A percentile compares a stretch with the other conserved stretches of the same genome.
Evolutionary conservation across 2,329 filamentous ascomycete species (phyloP).

Genomic region (Orbilia quercus): DNA sequence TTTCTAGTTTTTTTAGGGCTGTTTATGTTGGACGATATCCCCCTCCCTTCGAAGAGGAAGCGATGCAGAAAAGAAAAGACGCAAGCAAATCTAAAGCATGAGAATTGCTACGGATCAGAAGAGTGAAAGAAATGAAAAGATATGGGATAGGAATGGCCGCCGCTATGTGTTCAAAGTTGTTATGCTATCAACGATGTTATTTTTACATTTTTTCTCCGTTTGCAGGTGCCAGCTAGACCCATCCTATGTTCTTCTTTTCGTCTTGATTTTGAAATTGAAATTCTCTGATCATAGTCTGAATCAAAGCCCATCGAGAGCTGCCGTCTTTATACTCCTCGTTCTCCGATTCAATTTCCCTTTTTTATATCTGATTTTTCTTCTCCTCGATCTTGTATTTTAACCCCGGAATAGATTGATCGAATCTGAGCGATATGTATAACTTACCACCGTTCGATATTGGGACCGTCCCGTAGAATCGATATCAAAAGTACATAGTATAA

Average conservation of each 20-base stretch:
- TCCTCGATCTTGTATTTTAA: slow-evolving; percentile 26
- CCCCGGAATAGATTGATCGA: slow-evolving; percentile 18
- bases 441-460: no score
- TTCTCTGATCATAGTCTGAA: background rate
- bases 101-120: background rate
- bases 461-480: no score
- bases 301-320: no score
- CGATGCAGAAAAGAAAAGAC: background rate
- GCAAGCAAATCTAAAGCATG: no score
- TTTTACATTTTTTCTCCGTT: slow-evolving; percentile 23
- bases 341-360: slow-evolving; percentile 11
- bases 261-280: slow-evolving; percentile 7
- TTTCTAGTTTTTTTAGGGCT: slow-evolving; percentile 33
- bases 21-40: slow-evolving; percentile 23
- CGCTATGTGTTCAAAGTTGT: slow-evolving; percentile 50
- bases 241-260: background rate
- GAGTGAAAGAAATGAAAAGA: background rate
- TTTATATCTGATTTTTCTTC: slow-evolving; percentile 13
- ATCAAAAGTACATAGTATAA: no score
- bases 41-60: background rate
- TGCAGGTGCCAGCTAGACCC: no score
- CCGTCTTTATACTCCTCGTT: background rate
- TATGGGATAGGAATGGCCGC: slow-evolving; percentile 10
- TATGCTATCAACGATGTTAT: slow-evolving; percentile 35
- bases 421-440: slow-evolving; percentile 12